Base-by-base conservation (phyloP, 352 stramenopile genomes). In the Saprolegnia diclina region DNA sequence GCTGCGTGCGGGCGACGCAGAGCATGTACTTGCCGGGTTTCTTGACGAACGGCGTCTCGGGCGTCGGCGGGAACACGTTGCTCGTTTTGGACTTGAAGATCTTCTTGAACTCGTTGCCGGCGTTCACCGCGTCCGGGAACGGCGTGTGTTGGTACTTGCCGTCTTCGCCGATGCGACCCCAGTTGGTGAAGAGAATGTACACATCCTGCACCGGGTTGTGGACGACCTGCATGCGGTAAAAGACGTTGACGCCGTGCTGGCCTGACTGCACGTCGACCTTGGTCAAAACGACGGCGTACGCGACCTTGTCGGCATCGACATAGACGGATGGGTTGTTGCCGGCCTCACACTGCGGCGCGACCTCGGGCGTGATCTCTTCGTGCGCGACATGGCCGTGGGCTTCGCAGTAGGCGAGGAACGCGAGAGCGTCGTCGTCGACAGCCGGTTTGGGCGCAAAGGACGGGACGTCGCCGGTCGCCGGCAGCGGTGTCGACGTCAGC, bases 131-230 rank as follows among this genome's bases (percentile, higher is more conserved):
- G 1, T 77, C 70, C 32, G 82, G 76, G 72, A 91, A 90, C 10
- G 83, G 82, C 2, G 82, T 91, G 71, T 91, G 89, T 71, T 91
- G 84, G 53, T 86, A 91, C 57, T 92, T 90, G 46, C 84, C 84
- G 0, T 67, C 76, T 63, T 90, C 84, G 10, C 84, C 84, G 46
- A 92, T 89, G 0, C 83, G 79, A 0, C 83, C 83, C 83, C 83
- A 92, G 68, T 95, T 94, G 16, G 82, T 89, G 64, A 92, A 90
- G 29, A 92, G 73, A 1, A 92, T 74, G 67, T 79, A 90, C 19
- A 90, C 78, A 13, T 76, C 77, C 65, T 91, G 85, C 35, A 90
- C 77, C 48, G 84, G 67, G 46, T 92, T 82, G 18, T 81, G 74
- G 2, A 90, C 81, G n/a, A 92, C 65, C 52, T 92, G 85, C 56